phyloP scores from a whole-genome alignment of 1,284 basidiomycete genomes.

The Apiotrichum akiyoshidainum region DNA sequence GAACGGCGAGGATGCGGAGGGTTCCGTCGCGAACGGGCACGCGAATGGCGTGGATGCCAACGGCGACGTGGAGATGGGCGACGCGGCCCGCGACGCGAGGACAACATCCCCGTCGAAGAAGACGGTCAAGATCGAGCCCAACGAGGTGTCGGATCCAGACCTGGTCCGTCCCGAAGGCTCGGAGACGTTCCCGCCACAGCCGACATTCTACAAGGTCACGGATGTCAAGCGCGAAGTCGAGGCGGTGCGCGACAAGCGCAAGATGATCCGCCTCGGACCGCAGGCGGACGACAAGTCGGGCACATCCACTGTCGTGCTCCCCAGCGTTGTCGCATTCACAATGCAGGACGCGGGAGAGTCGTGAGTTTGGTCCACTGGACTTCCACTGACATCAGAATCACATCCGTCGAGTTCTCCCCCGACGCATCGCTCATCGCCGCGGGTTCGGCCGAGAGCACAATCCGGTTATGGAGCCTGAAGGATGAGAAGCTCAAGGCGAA shows the following conservation, averaged over 20 bases:
- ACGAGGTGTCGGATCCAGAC: constrained; percentile 25
- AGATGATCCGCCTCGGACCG: constrained; percentile 82
- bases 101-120: constrained; percentile 20
- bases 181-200: constrained; percentile 43
- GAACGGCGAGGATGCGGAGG: constrained; percentile 22
- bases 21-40: constrained; percentile 58
- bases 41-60: constrained; percentile 54
- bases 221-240: constrained; percentile 92
- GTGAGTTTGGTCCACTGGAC: constrained; percentile 54
- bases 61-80: constrained; percentile 42
- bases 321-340: constrained; percentile 89
- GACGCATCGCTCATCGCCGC: constrained; percentile 94
- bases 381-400: constrained; percentile 58
- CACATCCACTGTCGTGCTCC: constrained; percentile 53
- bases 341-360: constrained; percentile 86
- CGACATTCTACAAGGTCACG: constrained; percentile 66
- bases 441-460: constrained; percentile 93
- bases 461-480: constrained; percentile 91
- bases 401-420: constrained; percentile 82
- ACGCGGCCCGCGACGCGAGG: constrained; percentile 10
- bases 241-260: constrained; percentile 80
- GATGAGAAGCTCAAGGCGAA: constrained; percentile 71
- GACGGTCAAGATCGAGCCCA: constrained; percentile 37
- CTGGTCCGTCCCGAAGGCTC: constrained; percentile 36
- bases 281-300: constrained; percentile 19